Evolutionary conservation across 257 asterid genomes (phyloP).

Genomic region (Lycium barbarum): DNA sequence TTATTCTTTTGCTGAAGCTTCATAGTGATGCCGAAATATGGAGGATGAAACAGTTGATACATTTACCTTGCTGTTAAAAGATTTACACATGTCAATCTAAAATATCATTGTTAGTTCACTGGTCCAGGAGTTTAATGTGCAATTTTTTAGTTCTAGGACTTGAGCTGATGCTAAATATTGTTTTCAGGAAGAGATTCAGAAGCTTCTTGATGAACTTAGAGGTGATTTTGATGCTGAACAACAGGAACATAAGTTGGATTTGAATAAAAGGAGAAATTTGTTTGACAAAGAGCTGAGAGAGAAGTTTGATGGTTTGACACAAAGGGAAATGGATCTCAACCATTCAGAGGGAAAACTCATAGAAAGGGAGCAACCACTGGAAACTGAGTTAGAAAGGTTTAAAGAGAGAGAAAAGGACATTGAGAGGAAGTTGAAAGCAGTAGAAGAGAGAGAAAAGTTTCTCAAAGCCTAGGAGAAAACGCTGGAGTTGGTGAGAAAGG

Average conservation of each 20-base stretch:
- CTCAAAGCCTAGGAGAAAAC: conserved; percentile 59
- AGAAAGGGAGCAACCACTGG: conserved; percentile 65
- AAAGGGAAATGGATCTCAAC: conserved; percentile 58
- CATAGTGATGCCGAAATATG: not conserved
- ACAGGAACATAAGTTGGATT: conserved; percentile 65
- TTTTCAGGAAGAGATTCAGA: conserved; percentile 78
- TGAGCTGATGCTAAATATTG: conserved; percentile 29
- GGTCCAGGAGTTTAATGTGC: not conserved
- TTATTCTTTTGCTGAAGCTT: not conserved
- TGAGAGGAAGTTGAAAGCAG: conserved; percentile 57
- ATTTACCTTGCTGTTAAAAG: not conserved
- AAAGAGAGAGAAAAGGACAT: conserved; percentile 76
- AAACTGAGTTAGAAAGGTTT: conserved; percentile 64
- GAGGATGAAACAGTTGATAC: not conserved
- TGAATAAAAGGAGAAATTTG: conserved; percentile 56
- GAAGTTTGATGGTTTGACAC: conserved; percentile 53
- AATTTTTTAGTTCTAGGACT: conserved; percentile 7
- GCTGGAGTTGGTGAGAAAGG: conserved; percentile 51
- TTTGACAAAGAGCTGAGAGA: conserved; percentile 62
- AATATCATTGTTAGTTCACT: no score
- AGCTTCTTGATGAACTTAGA: conserved; percentile 66
- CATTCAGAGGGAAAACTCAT: conserved; percentile 75
- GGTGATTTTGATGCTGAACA: conserved; percentile 52
- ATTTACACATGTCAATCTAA: not conserved
- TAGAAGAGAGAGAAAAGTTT: conserved; percentile 74